Base-by-base conservation (phyloP, 2,329 filamentous ascomycete genomes). In the Aspergillus chevalieri region DNA sequence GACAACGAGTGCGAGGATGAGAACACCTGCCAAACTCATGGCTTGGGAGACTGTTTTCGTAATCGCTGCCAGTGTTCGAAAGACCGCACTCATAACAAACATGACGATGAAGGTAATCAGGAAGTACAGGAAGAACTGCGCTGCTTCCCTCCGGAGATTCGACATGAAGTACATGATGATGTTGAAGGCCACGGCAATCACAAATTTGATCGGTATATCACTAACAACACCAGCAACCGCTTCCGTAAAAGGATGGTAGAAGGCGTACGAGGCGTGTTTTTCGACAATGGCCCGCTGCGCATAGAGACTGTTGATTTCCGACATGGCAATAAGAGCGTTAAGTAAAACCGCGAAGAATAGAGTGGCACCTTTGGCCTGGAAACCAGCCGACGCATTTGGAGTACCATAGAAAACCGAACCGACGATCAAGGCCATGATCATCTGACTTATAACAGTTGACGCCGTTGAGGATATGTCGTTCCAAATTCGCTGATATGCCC, bases 311-410 rank as follows among this genome's bases (percentile, higher is more conserved):
- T 59, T 60, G 39, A 66, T 62, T 52, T 66, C 63, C 8, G 54
- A 51, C 52, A 66, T 65, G 1, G 63, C 59, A 1, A 84, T 78
- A 57, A 93, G 90, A 42, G 87, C 89, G 67, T 92, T 94, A 76
- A 92, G 83, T 48, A 95, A 76, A 62, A 90, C 83, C 52, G 88
- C 87, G 63, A 93, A 93, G 79, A 94, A 95, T 45, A 95, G 75
- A 6, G 92, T 77, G 28, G 86, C 84, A 51, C 86, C 87, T 50
- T 89, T 83, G 58, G 81, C 78, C 70, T 83, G 89, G 74, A 94
- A 93, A 56, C 83, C 88, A 24, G 68, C 64, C 0, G 87, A 85
- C 14, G 75, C 77, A 2, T 75, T 63, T 19, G 79, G 70, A 12
- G 93, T 72, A 63, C 93, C 85, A 73, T 82, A 94, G 70, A 92